Percentiles rank a stretch among this genome's conserved stretches.
Evolutionary conservation across 164 flowering plant genomes (phyloP).

Genomic region (Vitis rotundifolia): DNA sequence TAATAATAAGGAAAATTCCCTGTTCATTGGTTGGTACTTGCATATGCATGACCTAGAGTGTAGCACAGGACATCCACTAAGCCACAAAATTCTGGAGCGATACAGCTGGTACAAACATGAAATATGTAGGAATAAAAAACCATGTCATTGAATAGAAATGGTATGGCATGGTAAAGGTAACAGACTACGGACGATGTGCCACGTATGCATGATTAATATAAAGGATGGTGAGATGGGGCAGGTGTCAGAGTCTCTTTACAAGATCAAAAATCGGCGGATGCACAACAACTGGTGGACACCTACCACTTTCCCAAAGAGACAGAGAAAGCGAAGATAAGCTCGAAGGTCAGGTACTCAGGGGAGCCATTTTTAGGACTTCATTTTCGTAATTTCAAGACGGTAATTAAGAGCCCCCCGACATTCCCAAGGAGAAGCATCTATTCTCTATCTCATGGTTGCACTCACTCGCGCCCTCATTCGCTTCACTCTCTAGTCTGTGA

Average conservation of each 20-base stretch:
- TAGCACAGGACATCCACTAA: no score
- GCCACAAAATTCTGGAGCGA: no score
- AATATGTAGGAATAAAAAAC: no score
- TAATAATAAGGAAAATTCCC: no score
- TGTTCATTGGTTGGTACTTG: no score
- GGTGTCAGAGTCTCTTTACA: constrained; percentile 8
- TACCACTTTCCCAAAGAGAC: constrained; percentile 1
- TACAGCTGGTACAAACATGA: no score
- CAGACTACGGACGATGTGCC: background rate
- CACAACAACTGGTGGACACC: constrained; percentile 1
- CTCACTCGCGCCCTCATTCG: background rate
- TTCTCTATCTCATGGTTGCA: background rate
- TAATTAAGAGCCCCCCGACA: constrained; percentile 4
- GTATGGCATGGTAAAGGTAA: no score
- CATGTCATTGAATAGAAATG: no score
- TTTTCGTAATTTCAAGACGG: constrained; percentile 9
- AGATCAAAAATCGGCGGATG: constrained; percentile 4
- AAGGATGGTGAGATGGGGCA: background rate
- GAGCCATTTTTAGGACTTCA: background rate
- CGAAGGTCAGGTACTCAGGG: background rate
- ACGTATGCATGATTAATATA: background rate
- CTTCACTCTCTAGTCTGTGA: background rate
- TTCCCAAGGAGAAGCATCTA: constrained; percentile 8
- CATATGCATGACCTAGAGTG: no score
- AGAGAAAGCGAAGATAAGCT: constrained; percentile 7